Evolutionary conservation across 2,329 filamentous ascomycete species (phyloP), one percentile per base, ranked within the genome.

Genomic region (Verticillium isaacii): DNA sequence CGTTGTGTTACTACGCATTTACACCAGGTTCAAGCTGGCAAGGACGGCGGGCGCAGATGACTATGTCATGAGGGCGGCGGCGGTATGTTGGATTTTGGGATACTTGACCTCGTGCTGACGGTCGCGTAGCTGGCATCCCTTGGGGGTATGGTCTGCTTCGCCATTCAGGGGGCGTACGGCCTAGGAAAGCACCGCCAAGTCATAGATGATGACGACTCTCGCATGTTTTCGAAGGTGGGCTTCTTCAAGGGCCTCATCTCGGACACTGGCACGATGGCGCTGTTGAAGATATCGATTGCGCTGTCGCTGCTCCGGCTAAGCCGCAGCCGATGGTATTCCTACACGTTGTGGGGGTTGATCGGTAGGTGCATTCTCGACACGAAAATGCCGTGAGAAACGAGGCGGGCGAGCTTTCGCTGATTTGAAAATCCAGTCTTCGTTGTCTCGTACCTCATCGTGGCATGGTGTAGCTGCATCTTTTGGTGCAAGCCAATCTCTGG

Each of bases 171-270:
- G 1, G 66, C 75, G 5, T 71, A 80, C 62, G 82, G 81, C 2
- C 69, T 84, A 6, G 83, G 82, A 11, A 75, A 72, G 58, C 81
- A 83, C 63, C 68, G 71, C 8, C 62, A 70, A 5, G 75, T 75
- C 4, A 71, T 82, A 36, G 63, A 70, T 3, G 60, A 62, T 1
- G 34, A 66, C 1, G 74, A 77, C 54, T 71, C 73, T 12, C 66
- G 67, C 17, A 66, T 68, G 34, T 36, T 36, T 5, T 36, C 34
- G 11, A 36, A 36, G 34, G 34, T 56, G 52, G 15, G 52, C 23
- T 56, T 56, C 52, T 17, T 56, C 19, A 25, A 56, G 23, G 52
- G 52, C 25, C 34, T 36, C 34, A 36, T 36, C 34, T 36, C 34
- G 14, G 34, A 36, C 34, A 36, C 34, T 14, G 34, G 34, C 34